Conservation (phyloP, 1,284 basidiomycete species). For the Cronartium ribicola region DNA sequence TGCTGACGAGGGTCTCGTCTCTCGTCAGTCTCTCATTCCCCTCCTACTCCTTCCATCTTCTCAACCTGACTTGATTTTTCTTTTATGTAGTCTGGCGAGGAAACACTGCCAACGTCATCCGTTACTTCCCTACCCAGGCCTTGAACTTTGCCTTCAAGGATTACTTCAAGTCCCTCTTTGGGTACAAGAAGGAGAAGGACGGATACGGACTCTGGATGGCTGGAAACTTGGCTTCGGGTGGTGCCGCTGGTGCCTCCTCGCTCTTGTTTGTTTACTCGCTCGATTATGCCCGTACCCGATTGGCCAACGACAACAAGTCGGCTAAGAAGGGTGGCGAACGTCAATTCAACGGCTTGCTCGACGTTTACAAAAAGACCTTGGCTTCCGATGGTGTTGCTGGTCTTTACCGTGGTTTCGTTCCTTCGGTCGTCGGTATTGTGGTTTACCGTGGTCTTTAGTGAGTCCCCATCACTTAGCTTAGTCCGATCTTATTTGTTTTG, state of each 20-base stretch:
- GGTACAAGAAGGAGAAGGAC: conserved; percentile 58
- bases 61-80: background rate
- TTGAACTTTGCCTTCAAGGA: conserved; percentile 87
- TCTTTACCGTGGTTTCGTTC: conserved; percentile 91
- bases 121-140: conserved; percentile 95
- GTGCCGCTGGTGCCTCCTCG: conserved; percentile 91
- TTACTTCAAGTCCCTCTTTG: conserved; percentile 92
- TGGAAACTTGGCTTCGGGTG: conserved; percentile 86
- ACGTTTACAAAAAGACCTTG: conserved; percentile 90
- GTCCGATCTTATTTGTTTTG: background rate
- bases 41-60: background rate
- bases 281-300: conserved; percentile 94
- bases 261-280: conserved; percentile 96
- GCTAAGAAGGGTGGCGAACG: conserved; percentile 71
- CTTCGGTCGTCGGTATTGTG: conserved; percentile 89
- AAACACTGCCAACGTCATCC: conserved; percentile 96
- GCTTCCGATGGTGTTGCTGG: conserved; percentile 56
- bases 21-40: conserved; percentile 51
- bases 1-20: conserved; percentile 80
- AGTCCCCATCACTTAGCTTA: conserved; percentile 53
- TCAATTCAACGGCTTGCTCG: conserved; percentile 91
- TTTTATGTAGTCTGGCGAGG: conserved; percentile 69
- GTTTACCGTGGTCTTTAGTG: conserved; percentile 89
- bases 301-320: conserved; percentile 93
- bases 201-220: conserved; percentile 50